These are phyloP conservation scores for Globisporangium okanoganense DNA, from an alignment of 352 stramenopile genomes.

Conservation along the genomic window DNA sequence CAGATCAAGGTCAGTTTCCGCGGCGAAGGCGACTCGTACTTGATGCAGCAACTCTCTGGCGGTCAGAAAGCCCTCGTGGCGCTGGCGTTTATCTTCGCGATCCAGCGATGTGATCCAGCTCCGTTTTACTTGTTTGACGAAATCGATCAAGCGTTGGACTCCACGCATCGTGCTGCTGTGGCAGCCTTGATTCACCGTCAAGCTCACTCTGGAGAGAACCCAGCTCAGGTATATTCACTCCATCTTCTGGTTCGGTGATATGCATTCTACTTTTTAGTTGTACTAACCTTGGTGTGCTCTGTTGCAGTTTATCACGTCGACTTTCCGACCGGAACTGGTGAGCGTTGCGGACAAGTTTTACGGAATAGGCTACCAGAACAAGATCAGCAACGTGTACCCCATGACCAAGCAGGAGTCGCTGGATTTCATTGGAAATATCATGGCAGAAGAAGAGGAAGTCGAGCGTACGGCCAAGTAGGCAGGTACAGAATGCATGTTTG, in stretches of 20 bases:
- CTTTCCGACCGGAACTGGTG: conserved; percentile 99
- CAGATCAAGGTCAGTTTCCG: conserved; percentile 98
- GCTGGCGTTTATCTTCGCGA: conserved; percentile 99
- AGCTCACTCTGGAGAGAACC: conserved; percentile 92
- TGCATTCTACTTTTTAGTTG: conserved; percentile 10
- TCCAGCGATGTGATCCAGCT: conserved; percentile 97
- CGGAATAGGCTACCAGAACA: conserved; percentile 98
- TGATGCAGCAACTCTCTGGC: conserved; percentile 98
- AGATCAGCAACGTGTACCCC: conserved; percentile 93
- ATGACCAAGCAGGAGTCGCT: conserved; percentile 97
- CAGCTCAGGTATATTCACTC: conserved; percentile 87
- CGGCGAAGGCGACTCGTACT: conserved; percentile 93
- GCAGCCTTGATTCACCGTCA: conserved; percentile 97
- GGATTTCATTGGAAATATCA: conserved; percentile 94
- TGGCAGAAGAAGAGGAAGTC: conserved; percentile 84
- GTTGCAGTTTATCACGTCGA: conserved; percentile 96
- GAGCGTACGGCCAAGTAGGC: conserved; percentile 26
- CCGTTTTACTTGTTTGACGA: conserved; percentile 99
- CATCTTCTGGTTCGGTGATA: neutral
- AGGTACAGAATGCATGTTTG: neutral
- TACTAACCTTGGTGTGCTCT: neutral
- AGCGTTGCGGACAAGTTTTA: conserved; percentile 96
- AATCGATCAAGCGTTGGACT: conserved; percentile 99
- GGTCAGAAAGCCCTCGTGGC: conserved; percentile 99
- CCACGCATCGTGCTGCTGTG: conserved; percentile 96